Evolutionary conservation across 148 eudicot species (phyloP).

Genomic region (Gaultheria prostrata): DNA sequence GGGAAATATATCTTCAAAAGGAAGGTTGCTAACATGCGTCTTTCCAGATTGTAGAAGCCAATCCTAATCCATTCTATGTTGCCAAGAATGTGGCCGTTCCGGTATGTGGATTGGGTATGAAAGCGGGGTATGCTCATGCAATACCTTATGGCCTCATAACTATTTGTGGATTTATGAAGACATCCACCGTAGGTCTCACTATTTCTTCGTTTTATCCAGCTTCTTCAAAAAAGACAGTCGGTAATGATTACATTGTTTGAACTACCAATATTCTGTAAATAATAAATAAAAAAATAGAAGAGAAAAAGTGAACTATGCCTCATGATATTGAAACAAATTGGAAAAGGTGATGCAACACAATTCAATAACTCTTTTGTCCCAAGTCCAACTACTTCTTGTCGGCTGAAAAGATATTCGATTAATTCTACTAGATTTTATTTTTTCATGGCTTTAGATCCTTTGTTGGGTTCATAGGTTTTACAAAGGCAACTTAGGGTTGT

Average conservation of each 20-base stretch:
- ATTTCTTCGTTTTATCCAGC: too few relatives aligned
- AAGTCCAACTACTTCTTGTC: not conserved
- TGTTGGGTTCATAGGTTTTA: not conserved
- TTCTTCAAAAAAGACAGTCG: too few relatives aligned
- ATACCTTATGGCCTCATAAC: not conserved
- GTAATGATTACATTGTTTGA: not conserved
- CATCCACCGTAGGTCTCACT: too few relatives aligned
- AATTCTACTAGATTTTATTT: not conserved
- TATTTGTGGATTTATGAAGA: too few relatives aligned
- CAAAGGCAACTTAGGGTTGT: not conserved
- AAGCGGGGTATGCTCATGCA: not conserved
- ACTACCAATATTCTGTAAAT: not conserved
- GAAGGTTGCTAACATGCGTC: not conserved
- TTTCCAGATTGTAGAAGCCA: not conserved
- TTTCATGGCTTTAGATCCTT: not conserved
- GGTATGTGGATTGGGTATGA: not conserved
- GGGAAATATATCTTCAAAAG: not conserved
- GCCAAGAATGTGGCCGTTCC: not conserved
- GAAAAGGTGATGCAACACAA: slow-evolving; percentile 6
- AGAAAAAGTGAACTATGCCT: not conserved
- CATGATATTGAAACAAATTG: not conserved
- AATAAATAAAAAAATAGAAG: not conserved
- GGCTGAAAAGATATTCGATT: not conserved
- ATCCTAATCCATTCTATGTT: not conserved
- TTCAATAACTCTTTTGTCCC: not conserved